A percentile compares a stretch with the other conserved stretches of the same genome.
Evolutionary conservation across 2,329 filamentous ascomycete species (phyloP).

Genomic region (Fusarium sp.): DNA sequence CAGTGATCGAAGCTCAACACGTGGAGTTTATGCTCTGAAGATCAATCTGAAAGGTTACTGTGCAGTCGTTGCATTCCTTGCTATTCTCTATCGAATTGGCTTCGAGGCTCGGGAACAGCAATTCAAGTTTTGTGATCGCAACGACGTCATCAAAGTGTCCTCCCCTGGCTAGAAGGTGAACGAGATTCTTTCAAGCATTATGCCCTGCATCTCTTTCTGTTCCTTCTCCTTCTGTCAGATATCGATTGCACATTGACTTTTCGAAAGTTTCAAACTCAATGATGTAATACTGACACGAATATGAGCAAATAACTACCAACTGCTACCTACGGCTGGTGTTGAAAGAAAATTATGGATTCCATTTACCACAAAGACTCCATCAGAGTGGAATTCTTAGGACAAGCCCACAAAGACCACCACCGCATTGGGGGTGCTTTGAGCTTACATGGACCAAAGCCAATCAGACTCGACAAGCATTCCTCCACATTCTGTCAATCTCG

Average conservation of each 20-base stretch:
- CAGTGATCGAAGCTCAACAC: conserved; percentile 15
- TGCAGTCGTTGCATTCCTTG: neutral
- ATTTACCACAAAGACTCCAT: conserved; percentile 23
- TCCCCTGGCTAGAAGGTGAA: conserved; percentile 5
- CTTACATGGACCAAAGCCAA: conserved; percentile 39
- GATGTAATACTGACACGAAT: conserved; percentile 18
- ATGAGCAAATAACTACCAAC: neutral
- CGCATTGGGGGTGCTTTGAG: conserved; percentile 29
- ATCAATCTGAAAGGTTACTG: conserved; percentile 1
- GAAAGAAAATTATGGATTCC: conserved; percentile 13
- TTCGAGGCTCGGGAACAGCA: neutral
- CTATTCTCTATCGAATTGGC: conserved; percentile 4
- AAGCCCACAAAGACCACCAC: conserved; percentile 7
- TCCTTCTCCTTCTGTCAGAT: neutral
- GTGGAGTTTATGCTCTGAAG: conserved; percentile 19
- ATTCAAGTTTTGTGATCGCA: conserved; percentile 20
- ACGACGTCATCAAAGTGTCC: conserved; percentile 38
- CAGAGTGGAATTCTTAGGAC: conserved; percentile 31
- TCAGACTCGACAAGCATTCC: conserved; percentile 29
- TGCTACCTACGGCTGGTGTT: neutral
- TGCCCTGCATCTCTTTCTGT: neutral
- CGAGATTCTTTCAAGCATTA: conserved; percentile 1
- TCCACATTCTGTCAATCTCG: conserved; percentile 43
- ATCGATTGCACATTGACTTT: conserved; percentile 17
- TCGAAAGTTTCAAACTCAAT: neutral